Conservation (phyloP, 1,284 basidiomycete genomes). For the Sporisorium sorghi region DNA sequence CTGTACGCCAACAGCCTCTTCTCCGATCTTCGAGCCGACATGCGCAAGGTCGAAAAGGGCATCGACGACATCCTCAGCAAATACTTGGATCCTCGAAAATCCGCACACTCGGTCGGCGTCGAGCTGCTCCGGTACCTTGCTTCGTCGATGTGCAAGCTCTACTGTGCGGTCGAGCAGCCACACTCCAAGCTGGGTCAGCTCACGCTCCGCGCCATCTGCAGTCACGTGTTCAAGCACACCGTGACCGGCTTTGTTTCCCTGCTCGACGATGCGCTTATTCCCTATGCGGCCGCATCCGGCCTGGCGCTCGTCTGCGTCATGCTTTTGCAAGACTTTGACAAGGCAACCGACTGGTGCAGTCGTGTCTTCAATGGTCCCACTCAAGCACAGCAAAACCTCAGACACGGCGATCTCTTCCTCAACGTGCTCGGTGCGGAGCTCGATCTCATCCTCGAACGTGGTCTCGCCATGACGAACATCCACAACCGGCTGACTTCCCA, state of each 20-base stretch:
- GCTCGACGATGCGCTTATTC: conserved; percentile 26
- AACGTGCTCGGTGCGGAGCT: conserved; percentile 35
- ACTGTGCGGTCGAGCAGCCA: conserved; percentile 19
- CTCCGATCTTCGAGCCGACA: conserved; percentile 8
- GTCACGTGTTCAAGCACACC: conserved; percentile 33
- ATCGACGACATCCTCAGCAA: conserved; percentile 38
- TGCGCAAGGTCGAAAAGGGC: conserved; percentile 16
- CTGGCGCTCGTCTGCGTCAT: conserved; percentile 21
- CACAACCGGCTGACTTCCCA: conserved; percentile 28
- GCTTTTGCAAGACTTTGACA: conserved; percentile 30
- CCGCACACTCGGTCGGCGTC: conserved; percentile 7
- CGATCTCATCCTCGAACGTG: conserved; percentile 18
- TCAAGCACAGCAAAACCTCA: conserved; percentile 7
- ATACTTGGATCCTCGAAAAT: conserved; percentile 14
- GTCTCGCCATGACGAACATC: conserved; percentile 15
- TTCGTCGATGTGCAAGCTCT: conserved; percentile 20
- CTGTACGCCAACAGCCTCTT: conserved; percentile 16
- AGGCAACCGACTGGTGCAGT: conserved; percentile 18
- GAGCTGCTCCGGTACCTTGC: conserved; percentile 35
- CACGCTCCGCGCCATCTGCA: conserved; percentile 34
- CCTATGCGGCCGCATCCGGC: conserved; percentile 23
- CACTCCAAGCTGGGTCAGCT: conserved; percentile 20
- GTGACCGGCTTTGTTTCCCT: conserved; percentile 41
- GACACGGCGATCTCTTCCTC: conserved; percentile 29
- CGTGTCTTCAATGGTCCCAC: conserved; percentile 4